Evolutionary conservation across 164 flowering plant genomes (phyloP).

Genomic region (Dillenia turbinata): DNA sequence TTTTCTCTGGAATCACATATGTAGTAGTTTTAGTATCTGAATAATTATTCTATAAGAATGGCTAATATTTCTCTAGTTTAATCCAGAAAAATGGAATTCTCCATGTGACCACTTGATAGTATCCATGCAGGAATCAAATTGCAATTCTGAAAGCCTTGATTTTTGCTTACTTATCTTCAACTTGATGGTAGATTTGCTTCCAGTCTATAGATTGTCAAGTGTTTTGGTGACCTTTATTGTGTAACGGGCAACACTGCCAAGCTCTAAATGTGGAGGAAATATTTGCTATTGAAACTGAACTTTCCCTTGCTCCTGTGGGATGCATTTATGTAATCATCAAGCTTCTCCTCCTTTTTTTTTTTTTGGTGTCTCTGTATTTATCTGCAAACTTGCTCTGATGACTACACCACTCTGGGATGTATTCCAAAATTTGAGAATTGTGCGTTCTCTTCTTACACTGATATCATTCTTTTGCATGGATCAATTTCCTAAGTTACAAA

Average conservation of each 20-base stretch:
- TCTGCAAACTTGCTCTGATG: background rate
- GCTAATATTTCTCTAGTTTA: constrained; percentile 1
- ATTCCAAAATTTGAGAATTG: too few relatives aligned
- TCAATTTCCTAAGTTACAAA: too few relatives aligned
- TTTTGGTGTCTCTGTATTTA: background rate
- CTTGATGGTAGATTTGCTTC: background rate
- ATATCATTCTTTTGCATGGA: too few relatives aligned
- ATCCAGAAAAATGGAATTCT: constrained; percentile 48
- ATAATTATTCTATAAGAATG: background rate
- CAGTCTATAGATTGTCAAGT: too few relatives aligned
- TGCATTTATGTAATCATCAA: constrained; percentile 75
- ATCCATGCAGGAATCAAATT: constrained; percentile 78
- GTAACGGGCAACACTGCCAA: constrained; percentile 48
- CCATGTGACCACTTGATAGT: constrained; percentile 70
- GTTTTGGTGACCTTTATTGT: too few relatives aligned
- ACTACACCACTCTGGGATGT: too few relatives aligned
- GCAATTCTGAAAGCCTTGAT: constrained; percentile 36
- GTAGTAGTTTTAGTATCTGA: background rate
- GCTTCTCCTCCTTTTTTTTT: background rate
- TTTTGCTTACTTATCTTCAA: constrained; percentile 1
- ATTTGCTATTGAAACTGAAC: constrained; percentile 56
- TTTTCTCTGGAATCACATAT: background rate
- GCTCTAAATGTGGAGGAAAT: constrained; percentile 77
- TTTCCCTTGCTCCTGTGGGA: constrained; percentile 69
- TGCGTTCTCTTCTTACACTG: too few relatives aligned